Base-by-base conservation (phyloP, 2,329 filamentous ascomycete species). In the Xylaria digitata region DNA sequence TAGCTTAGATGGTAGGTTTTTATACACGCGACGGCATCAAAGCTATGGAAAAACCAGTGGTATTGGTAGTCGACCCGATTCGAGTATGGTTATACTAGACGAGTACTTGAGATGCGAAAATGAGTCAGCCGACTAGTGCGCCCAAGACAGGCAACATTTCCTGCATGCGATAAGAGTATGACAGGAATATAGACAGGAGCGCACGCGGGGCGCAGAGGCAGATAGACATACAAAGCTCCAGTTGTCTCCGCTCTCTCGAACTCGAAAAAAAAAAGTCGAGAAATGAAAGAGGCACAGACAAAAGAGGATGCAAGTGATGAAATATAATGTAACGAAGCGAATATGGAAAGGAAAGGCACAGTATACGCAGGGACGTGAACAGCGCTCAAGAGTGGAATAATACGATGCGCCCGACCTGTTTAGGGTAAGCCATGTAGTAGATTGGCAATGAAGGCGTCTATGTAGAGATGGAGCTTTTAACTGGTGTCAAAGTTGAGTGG, bases 321-420 rank as follows among this genome's bases (percentile, higher is more conserved):
- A 57, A 21, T 57, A 66, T 50, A 54, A 42, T 49, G 54, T 40
- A 60, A 46, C 48, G 45, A 59, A 63, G 54, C 49, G 54, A 63
- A 66, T 30, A 53, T 42, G 43, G 48, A 63, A 60, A 56, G 23
- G 55, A 63, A 56, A n/a, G 55, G 34, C 23, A 55, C 53, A 53
- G 37, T 34, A 34, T 52, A 43, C 56, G 46, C 21, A 37, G 17
- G 34, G 50, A 59, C 21, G 34, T 52, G 48, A 45, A 43, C 37
- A 55, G 32, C 3, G 50, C 50, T n/a, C 15, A 42, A 26, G n/a
- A 54, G 37, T 17, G 26, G 50, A 48, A 32, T 42, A 60, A 50
- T 46, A 59, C 40, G 54, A 66, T 53, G 52, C 53, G 58, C 32
- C 58, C 40, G 40, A 30, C 46, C 62, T 57, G n/a, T 45, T 50